Evolutionary conservation across 306 rosid species (phyloP).

Genomic region (cucumber (Cucumis sativus)): DNA sequence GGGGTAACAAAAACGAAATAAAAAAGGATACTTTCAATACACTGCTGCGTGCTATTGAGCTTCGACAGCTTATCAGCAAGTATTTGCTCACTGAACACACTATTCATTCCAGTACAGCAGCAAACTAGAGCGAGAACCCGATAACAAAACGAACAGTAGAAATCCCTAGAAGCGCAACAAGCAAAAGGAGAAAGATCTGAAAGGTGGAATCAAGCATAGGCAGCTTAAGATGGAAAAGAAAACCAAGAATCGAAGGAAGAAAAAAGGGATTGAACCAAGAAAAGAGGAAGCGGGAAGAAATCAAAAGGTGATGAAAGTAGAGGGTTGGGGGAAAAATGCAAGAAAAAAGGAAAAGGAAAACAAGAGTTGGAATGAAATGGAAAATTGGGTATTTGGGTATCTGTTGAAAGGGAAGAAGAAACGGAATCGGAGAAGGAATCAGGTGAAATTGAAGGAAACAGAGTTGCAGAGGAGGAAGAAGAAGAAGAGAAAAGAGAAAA

Average conservation of each 20-base stretch:
- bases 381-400: background rate
- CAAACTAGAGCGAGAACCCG: background rate
- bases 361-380: background rate
- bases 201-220: background rate
- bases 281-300: background rate
- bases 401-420: background rate
- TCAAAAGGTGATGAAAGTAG: background rate
- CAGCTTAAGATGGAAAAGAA: background rate
- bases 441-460: no score
- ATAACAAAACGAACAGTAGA: background rate
- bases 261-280: background rate
- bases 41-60: conserved; percentile 79
- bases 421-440: background rate
- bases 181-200: background rate
- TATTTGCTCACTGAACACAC: conserved; percentile 61
- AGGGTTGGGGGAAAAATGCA: background rate
- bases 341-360: background rate
- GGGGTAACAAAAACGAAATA: background rate
- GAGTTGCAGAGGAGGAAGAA: no score
- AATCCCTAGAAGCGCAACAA: background rate
- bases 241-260: background rate
- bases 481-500: no score
- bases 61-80: conserved; percentile 81
- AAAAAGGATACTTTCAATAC: conserved; percentile 77
- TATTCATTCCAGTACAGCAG: conserved; percentile 42